Conservation (phyloP, 1,284 basidiomycete genomes). For the Puccinia coronata region DNA sequence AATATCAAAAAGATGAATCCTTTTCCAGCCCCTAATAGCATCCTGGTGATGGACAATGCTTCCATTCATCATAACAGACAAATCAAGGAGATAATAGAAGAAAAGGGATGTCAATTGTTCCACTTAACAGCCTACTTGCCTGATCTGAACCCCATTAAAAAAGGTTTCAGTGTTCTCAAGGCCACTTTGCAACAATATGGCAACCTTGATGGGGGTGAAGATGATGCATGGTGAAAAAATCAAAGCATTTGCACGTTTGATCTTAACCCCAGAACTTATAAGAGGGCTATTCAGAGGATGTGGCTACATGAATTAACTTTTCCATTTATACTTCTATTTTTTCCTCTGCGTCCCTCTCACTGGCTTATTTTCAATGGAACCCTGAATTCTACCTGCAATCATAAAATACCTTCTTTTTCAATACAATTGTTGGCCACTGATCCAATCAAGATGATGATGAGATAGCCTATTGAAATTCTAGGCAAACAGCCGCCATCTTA, state of each 20-base stretch:
- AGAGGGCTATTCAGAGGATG: neutral
- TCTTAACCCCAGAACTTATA: neutral
- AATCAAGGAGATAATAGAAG: neutral
- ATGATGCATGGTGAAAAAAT: neutral
- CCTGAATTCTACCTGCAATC: no score
- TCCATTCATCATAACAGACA: neutral
- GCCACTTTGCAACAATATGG: neutral
- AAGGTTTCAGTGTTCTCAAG: conserved; percentile 1
- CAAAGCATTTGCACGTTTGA: neutral
- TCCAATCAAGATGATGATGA: no score
- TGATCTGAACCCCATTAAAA: conserved; percentile 14
- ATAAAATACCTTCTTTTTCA: no score
- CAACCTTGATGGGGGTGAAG: neutral
- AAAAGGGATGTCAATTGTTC: neutral
- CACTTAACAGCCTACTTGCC: conserved; percentile 5
- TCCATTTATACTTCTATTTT: no score
- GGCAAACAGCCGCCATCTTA: no score
- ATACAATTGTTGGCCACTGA: no score
- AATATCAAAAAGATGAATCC: neutral
- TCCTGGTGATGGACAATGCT: conserved; percentile 10
- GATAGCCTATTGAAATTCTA: no score
- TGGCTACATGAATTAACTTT: neutral
- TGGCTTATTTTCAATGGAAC: no score
- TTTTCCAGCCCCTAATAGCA: neutral
- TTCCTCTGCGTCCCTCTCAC: no score